Percentiles rank a stretch among this genome's conserved stretches.
Evolutionary conservation across 495 filamentous ascomycete genomes (phyloP).

Genomic region (Hypomontagnella monticulosa): DNA sequence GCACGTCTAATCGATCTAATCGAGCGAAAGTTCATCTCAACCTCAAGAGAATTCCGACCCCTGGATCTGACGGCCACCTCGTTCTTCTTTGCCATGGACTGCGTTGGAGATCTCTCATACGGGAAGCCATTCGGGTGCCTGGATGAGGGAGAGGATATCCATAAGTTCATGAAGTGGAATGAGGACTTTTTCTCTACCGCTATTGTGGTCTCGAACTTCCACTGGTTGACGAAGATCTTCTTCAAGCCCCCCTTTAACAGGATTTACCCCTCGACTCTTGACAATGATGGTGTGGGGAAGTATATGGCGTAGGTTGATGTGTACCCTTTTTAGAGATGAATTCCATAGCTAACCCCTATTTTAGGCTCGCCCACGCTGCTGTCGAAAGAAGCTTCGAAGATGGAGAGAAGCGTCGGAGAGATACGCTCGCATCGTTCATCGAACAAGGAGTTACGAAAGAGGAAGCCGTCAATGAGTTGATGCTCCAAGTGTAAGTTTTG

Average conservation of each 20-base stretch:
- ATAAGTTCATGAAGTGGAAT: slow-evolving; percentile 34
- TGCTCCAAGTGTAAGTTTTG: slow-evolving; percentile 51
- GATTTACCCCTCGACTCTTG: slow-evolving; percentile 23
- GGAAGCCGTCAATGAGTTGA: slow-evolving; percentile 54
- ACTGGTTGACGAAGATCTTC: slow-evolving; percentile 38
- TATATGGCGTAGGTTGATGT: slow-evolving; percentile 26
- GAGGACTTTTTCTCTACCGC: slow-evolving; percentile 38
- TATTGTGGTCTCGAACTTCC: slow-evolving; percentile 32
- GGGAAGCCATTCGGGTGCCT: slow-evolving; percentile 32
- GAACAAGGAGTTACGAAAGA: slow-evolving; percentile 49
- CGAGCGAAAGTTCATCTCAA: slow-evolving; percentile 31
- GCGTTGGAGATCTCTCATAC: slow-evolving; percentile 30
- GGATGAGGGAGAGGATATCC: slow-evolving; percentile 31
- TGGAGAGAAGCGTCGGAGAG: slow-evolving; percentile 35
- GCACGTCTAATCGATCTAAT: slow-evolving; percentile 27
- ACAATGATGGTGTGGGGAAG: slow-evolving; percentile 28
- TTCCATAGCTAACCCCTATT: background rate
- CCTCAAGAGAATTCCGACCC: slow-evolving; percentile 16
- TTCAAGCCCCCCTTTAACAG: slow-evolving; percentile 31
- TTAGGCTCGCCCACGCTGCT: slow-evolving; percentile 49
- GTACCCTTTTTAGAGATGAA: background rate
- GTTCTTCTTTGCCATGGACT: slow-evolving; percentile 36
- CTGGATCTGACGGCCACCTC: slow-evolving; percentile 19
- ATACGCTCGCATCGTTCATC: slow-evolving; percentile 59
- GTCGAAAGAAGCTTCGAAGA: slow-evolving; percentile 44